Evolutionary conservation across 176 grass and related monocot species (phyloP), one percentile per base, ranked within the genome.

Genomic region (Puccinellia tenuiflora): DNA sequence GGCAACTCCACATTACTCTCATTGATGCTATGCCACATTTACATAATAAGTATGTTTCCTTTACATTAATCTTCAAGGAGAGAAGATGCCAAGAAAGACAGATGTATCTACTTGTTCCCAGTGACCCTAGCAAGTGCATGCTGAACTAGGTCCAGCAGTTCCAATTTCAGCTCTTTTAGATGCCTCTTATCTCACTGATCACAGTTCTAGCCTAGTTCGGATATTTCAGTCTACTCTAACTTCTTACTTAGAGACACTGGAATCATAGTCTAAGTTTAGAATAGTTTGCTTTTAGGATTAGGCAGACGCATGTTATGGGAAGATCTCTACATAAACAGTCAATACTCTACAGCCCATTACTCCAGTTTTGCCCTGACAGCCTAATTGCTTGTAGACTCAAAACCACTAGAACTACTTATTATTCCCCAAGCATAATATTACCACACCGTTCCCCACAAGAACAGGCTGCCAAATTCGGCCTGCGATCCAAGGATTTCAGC

Each of bases 81-180:
- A 37, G 21, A 60, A 50, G 26, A 18, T 34, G 18, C 28, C 31
- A 64, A n/a, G 54, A 70, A 12, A 14, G 28, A 62, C 63, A 26
- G 7, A 29, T 75, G 54, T 20, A 16, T 47, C 20, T 1, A 6
- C 31, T 17, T 68, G 31, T 21, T 37, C 31, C 24, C 18, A 5
- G 24, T 53, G 12, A 79, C 42, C 18, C 62, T 61, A 73, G 54
- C 53, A 88, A 78, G 35, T 61, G 55, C 33, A 34, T 62, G 64
- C 34, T 18, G 22, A 65, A 50, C 17, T 71, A 72, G 61, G 78
- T 31, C 74, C 80, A 70, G 56, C 37, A 56, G 46, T 73, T 78
- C 63, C 35, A 65, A 17, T 65, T 20, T 50, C 7, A 38, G 50
- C 15, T 77, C 33, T 62, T 61, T 5, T 35, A 18, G 51, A 42